Evolutionary conservation across 768 basidiomycete species (phyloP), one percentile per base, ranked within the genome.

Genomic region (Hypholoma sublateritium): DNA sequence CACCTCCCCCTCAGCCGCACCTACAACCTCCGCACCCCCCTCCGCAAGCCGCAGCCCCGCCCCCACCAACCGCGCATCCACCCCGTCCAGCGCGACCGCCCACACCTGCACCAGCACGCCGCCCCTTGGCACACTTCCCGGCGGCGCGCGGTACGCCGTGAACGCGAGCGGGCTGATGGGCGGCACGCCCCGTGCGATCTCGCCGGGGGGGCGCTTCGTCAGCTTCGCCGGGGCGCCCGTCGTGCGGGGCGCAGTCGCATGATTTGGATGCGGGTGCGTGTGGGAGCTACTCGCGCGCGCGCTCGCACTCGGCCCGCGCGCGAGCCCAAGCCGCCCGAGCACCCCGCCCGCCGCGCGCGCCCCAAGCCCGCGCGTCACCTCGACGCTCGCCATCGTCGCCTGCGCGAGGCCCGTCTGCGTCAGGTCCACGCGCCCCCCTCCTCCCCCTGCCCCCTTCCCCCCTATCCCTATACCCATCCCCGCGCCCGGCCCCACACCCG

Each of bases 311-410:
- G 60, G 55, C 45, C 62, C 55, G 41, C 66, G 50, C 9, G 62
- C 60, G 44, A 68, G 58, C 12, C 67, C 67, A n/a, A 65, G 32
- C 16, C 56, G 57, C 34, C 46, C 59, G 44, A 53, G 61, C 54
- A 51, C 61, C 37, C 46, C 60, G 13, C 59, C 63, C 25, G 41
- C 58, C 19, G 57, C 59, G 24, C 55, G 46, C 43, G 58, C 62
- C 4, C 74, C 75, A 3, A 84, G 67, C 5, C 89, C 89, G 36
- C 79, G 77, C 16, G 89, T 83, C 32, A 92, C 82, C 65, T 92
- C 89, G 41, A 96, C 85, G 50, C 85, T 92, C 14, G 89, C 88
- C 93, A 97, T 95, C 4, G 89, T 93, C 5, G 86, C 87, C 67
- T 92, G 89, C 6, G 93, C 93, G 11, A 92, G 74, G 3, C 93